Conservation (phyloP, 108 stramenopile genomes). For the Aureococcus anophagefferens region DNA sequence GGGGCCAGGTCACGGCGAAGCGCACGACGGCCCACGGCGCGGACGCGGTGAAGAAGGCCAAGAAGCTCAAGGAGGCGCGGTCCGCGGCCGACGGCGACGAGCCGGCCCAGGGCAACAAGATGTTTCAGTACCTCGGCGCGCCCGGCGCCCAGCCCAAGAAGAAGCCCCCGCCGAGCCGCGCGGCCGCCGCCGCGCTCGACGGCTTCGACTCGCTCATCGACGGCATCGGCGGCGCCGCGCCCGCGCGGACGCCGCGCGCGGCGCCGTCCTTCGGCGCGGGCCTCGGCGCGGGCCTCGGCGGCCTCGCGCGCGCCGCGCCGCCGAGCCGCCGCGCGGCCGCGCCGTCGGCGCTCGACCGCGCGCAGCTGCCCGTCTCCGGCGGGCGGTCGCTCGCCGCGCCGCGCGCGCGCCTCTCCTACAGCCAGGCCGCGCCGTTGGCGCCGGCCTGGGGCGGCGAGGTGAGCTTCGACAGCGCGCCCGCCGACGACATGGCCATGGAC, state of each 20-base stretch:
- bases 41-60: slow-evolving; percentile 11
- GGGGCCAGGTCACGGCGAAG: no score
- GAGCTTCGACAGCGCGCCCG: no score
- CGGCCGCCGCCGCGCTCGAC: background rate
- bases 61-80: slow-evolving; percentile 5
- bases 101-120: slow-evolving; percentile 7
- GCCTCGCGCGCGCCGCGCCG: background rate
- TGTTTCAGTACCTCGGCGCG: background rate
- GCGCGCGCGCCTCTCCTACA: no score
- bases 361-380: no score
- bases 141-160: background rate
- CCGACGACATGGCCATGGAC: no score
- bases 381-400: no score
- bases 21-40: no score
- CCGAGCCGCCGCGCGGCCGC: no score
- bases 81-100: slow-evolving; percentile 6
- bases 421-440: no score
- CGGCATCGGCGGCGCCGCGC: slow-evolving; percentile 15
- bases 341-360: no score
- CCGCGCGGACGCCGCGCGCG: no score
- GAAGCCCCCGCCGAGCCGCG: background rate
- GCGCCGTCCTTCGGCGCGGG: slow-evolving; percentile 18
- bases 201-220: slow-evolving; percentile 28
- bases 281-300: slow-evolving; percentile 2
- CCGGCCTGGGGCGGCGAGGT: no score